phyloP scores from a whole-genome alignment of 2,329 filamentous ascomycete genomes.

The Paramyrothecium roridum region DNA sequence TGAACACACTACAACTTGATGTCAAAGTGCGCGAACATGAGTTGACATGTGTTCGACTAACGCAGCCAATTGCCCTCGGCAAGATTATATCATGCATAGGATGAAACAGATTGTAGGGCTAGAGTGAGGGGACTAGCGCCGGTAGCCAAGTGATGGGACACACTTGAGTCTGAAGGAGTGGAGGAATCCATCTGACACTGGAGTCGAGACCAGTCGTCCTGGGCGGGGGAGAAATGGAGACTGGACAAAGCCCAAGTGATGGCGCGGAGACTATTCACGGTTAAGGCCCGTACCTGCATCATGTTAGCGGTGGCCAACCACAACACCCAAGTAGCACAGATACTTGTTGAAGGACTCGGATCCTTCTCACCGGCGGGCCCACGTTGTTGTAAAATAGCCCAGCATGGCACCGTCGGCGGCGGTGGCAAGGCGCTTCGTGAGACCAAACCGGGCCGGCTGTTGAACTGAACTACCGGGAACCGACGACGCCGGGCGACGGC shows the following conservation, averaged over 20 bases:
- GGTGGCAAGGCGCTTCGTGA: neutral
- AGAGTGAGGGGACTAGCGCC: neutral
- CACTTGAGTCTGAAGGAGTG: neutral
- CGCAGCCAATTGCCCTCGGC: no score
- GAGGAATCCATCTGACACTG: neutral
- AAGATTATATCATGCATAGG: no score
- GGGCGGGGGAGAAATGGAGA: neutral
- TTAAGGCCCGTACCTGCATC: neutral
- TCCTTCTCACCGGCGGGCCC: no score
- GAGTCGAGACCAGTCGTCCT: neutral
- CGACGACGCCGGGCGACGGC: neutral
- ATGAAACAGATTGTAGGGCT: no score
- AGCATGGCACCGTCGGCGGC: no score
- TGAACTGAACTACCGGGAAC: neutral
- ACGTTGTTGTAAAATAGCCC: no score
- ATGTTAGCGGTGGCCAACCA: neutral
- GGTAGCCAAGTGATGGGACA: neutral
- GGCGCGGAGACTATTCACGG: neutral
- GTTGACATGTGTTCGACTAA: no score
- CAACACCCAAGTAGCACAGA: no score
- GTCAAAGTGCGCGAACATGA: no score
- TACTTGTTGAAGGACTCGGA: no score
- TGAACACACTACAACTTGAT: no score
- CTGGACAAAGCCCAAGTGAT: neutral
- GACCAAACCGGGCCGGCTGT: neutral